Conservation (phyloP, 2,329 filamentous ascomycete species). For the Capronia coronata region DNA sequence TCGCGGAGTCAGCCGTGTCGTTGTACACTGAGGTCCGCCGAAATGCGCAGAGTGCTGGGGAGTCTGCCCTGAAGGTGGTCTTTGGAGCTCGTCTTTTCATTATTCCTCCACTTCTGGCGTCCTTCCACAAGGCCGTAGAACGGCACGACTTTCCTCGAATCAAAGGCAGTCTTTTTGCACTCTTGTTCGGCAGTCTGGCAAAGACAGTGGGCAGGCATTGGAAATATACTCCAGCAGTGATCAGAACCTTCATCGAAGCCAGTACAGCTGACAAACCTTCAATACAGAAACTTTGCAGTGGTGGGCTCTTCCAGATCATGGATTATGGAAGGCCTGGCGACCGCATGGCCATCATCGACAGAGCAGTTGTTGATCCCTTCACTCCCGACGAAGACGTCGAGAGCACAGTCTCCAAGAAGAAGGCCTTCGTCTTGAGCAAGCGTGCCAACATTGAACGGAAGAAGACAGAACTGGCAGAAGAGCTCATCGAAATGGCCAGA, state of each 20-base stretch:
- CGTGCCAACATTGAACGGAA: slow-evolving; percentile 71
- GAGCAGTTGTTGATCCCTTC: slow-evolving; percentile 63
- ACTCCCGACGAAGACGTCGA: slow-evolving; percentile 61
- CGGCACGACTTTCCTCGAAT: slow-evolving; percentile 81
- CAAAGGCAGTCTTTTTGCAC: slow-evolving; percentile 86
- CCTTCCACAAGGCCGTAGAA: slow-evolving; percentile 70
- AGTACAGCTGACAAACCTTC: slow-evolving; percentile 88
- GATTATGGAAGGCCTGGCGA: slow-evolving; percentile 89
- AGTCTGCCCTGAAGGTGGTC: slow-evolving; percentile 86
- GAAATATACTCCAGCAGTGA: slow-evolving; percentile 86
- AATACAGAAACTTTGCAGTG: slow-evolving; percentile 79
- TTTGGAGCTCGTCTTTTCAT: slow-evolving; percentile 82
- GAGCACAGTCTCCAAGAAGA: slow-evolving; percentile 56
- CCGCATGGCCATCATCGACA: slow-evolving; percentile 74
- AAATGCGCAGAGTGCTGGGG: slow-evolving; percentile 83
- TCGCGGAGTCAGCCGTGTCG: slow-evolving; percentile 84
- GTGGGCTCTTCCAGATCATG: slow-evolving; percentile 75
- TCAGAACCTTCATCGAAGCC: slow-evolving; percentile 83
- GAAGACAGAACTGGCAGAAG: slow-evolving; percentile 72
- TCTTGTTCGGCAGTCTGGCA: slow-evolving; percentile 79
- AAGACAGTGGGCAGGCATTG: slow-evolving; percentile 87
- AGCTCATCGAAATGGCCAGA: slow-evolving; percentile 70
- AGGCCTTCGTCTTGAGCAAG: slow-evolving; percentile 67
- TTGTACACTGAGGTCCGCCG: slow-evolving; percentile 93
- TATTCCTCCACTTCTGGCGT: slow-evolving; percentile 76